A percentile compares a stretch with the other conserved stretches of the same genome.
Conservation (phyloP, 768 basidiomycete species). For the Lactarius sanguifluus region DNA sequence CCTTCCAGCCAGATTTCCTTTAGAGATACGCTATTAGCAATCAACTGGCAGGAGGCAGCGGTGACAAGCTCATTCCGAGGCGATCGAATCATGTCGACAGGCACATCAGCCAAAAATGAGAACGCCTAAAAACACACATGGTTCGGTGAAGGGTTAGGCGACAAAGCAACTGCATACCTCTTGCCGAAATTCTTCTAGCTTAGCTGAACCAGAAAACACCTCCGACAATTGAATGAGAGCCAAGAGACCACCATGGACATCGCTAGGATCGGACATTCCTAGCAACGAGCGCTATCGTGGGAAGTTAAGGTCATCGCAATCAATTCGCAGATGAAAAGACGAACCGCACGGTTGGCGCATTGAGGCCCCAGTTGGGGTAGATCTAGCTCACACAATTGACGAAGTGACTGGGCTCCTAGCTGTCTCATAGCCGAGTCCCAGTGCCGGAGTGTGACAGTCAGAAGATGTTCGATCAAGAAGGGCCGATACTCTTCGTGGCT, state of each 20-base stretch:
- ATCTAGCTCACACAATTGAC: conserved; percentile 63
- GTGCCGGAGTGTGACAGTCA: conserved; percentile 75
- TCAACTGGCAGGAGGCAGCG: conserved; percentile 67
- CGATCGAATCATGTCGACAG: conserved; percentile 58
- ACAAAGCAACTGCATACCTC: conserved; percentile 42
- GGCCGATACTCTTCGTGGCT: conserved; percentile 80
- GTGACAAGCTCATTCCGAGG: conserved; percentile 72
- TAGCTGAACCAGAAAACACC: conserved; percentile 46
- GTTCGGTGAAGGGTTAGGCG: neutral
- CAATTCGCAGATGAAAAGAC: conserved; percentile 32
- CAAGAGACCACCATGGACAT: conserved; percentile 81
- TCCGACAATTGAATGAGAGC: conserved; percentile 70
- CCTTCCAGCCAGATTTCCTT: conserved; percentile 48
- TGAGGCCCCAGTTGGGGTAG: conserved; percentile 51
- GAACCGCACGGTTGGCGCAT: conserved; percentile 53
- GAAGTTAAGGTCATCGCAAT: conserved; percentile 23
- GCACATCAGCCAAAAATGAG: conserved; percentile 51
- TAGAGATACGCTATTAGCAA: conserved; percentile 62
- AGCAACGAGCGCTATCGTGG: conserved; percentile 51
- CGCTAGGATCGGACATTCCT: conserved; percentile 61
- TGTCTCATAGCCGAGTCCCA: conserved; percentile 86
- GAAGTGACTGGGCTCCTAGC: conserved; percentile 73
- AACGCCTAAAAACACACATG: conserved; percentile 55
- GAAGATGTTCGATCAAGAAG: conserved; percentile 67
- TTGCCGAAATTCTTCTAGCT: conserved; percentile 32